phyloP scores from a whole-genome alignment of 2,329 filamentous ascomycete genomes.

The Akanthomyces uredinophilus region DNA sequence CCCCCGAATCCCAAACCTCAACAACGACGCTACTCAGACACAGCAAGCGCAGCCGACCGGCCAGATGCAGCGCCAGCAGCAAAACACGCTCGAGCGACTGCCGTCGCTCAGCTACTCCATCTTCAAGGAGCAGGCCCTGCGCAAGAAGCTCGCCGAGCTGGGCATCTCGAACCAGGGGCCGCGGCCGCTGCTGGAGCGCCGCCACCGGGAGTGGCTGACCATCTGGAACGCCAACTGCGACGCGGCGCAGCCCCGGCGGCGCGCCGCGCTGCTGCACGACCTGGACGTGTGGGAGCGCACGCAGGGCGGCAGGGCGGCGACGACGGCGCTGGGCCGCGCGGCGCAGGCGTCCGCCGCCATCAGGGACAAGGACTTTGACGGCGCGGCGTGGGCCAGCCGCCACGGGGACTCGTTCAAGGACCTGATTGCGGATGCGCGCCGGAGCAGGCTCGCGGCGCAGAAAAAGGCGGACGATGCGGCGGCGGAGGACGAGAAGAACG shows the following conservation, averaged over 20 bases:
- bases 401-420: slow-evolving; percentile 73
- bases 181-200: slow-evolving; percentile 64
- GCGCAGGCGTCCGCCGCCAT: slow-evolving; percentile 44
- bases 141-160: slow-evolving; percentile 75
- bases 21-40: not conserved
- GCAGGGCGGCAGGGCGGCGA: slow-evolving; percentile 58
- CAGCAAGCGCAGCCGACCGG: slow-evolving; percentile 5
- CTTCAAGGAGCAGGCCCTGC: slow-evolving; percentile 71
- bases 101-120: slow-evolving; percentile 82
- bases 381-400: slow-evolving; percentile 64
- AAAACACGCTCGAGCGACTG: slow-evolving; percentile 55
- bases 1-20: not conserved
- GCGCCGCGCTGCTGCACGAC: slow-evolving; percentile 68
- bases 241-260: slow-evolving; percentile 64
- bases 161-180: slow-evolving; percentile 69
- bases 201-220: slow-evolving; percentile 91
- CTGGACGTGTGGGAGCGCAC: slow-evolving; percentile 83
- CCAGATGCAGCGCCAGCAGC: slow-evolving; percentile 24
- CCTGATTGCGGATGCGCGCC: slow-evolving; percentile 70
- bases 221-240: slow-evolving; percentile 98
- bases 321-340: slow-evolving; percentile 23
- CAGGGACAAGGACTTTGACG: slow-evolving; percentile 86
- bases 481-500: slow-evolving; percentile 10
- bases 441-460: slow-evolving; percentile 42
- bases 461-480: slow-evolving; percentile 25